Evolutionary conservation across 768 basidiomycete genomes (phyloP).

Genomic region (Lactifluus subvellereus): DNA sequence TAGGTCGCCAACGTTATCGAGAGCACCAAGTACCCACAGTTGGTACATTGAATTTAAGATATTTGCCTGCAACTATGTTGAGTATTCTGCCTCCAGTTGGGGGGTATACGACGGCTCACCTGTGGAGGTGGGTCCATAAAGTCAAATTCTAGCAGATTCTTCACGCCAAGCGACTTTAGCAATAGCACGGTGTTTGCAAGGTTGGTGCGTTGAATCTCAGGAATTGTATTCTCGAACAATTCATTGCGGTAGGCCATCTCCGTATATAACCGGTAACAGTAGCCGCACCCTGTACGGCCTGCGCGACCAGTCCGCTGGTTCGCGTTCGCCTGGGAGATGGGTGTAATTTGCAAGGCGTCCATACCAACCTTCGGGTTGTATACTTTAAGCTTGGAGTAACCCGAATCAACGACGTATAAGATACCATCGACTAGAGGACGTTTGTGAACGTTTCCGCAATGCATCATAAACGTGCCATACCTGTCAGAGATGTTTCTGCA

Average conservation of each 20-base stretch:
- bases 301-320: slow-evolving; percentile 95
- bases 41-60: slow-evolving; percentile 99
- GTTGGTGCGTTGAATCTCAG: slow-evolving; percentile 98
- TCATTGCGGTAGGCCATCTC: slow-evolving; percentile 97
- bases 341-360: slow-evolving; percentile 98
- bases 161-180: slow-evolving; percentile 93
- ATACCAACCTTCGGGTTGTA: slow-evolving; percentile 99
- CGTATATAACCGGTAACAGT: slow-evolving; percentile 94
- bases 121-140: slow-evolving; percentile 99
- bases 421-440: slow-evolving; percentile 81
- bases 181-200: slow-evolving; percentile 93
- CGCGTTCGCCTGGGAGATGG: slow-evolving; percentile 98
- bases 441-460: slow-evolving; percentile 19
- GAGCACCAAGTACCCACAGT: slow-evolving; percentile 95
- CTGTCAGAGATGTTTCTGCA: slow-evolving; percentile 95
- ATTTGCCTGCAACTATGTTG: slow-evolving; percentile 55
- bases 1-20: slow-evolving; percentile 96
- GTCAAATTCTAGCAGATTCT: slow-evolving; percentile 95
- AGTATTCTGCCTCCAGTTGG: background rate
- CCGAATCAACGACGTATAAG: slow-evolving; percentile 92
- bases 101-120: slow-evolving; percentile 35
- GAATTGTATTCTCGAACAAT: slow-evolving; percentile 91
- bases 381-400: slow-evolving; percentile 96
- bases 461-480: slow-evolving; percentile 34
- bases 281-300: slow-evolving; percentile 92